Base-by-base conservation (phyloP, 2,329 filamentous ascomycete genomes). In the Thyridium curvatum region DNA sequence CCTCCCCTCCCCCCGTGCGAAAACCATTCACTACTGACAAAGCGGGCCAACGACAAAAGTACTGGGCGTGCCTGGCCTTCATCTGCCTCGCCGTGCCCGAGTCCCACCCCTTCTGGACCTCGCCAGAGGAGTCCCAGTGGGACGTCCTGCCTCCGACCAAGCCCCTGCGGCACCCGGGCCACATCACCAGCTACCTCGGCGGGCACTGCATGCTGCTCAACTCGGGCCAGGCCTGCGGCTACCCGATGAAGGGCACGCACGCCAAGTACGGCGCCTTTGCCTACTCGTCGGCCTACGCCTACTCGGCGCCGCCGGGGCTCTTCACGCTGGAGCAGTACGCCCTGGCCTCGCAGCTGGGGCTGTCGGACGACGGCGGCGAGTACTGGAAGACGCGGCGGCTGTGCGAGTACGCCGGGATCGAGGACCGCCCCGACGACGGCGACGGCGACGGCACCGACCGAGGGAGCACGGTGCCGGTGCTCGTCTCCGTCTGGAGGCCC, bases 191-290 rank as follows among this genome's bases (percentile, higher is more conserved):
- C 48, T 76, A 79, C 46, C 72, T 79, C 14, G 84, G 82, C n/a
- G 82, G 80, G 1, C 85, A 90, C 56, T 82, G 79, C 34, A 85
- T 89, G 69, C 69, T 90, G 17, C 71, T 90, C 8, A 83, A 78
- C 4, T 85, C 81, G 0, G 85, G 86, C 2, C 85, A 91, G 56
- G 82, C 81, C n/a, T 90, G 85, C 59, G 82, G 84, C 57, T 90
- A 90, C 54, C 82, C 85, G 0, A 82, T 90, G 68, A 86, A 86
- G 59, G 84, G 82, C 39, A 86, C 84, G 0, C 84, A 90, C 56
- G 83, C 85, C 44, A 90, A 90, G 53, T 90, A 90, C 58, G 85
- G 85, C 34, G 75, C 78, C 43, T 89, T 90, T 54, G 84, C 84
- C 6, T 90, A 90, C 61, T 84, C 79, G 52, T 81, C 82, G 38